Evolutionary conservation across 2,329 filamentous ascomycete genomes (phyloP), one percentile per base, ranked within the genome.

Genomic region (Cytospora paraplurivora): DNA sequence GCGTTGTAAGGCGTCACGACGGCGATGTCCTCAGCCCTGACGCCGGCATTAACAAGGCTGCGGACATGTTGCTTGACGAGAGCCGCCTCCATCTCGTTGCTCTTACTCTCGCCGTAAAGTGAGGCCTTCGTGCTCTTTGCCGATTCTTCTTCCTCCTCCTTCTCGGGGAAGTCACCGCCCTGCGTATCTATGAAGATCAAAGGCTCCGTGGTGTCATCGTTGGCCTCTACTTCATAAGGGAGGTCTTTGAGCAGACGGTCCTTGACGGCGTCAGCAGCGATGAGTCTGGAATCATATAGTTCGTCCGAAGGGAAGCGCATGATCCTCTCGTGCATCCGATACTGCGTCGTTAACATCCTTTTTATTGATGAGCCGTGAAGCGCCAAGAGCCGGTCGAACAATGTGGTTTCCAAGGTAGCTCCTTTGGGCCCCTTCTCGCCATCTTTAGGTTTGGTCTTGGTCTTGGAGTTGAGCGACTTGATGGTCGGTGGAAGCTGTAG

Each of bases 1-100:
- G 92, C 95, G 77, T 97, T 98, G 78, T 99, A 99, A 47, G 95
- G 95, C 55, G 95, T 97, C 59, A 99, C 88, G 13, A 98, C 88
- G 1, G 94, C 95, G 70, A 99, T 93, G 72, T 97, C 92, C 70
- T 91, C 88, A 4, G 92, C 80, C 69, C 82, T 87, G 35, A 99
- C 85, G 0, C 95, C 95, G 0, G 92, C 89, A 32, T 85, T 81
- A n/a, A 96, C 84, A 49, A 99, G 79, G 67, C 84, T 85, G 62
- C 81, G 78, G 49, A 97, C 91, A 73, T 99, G 94, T 71, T 86
- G 81, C 66, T 83, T 86, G 7, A 96, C 93, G 59, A 98, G 80
- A 49, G 86, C 82, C 0, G 92, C 94, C 76, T 99, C 94, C 83
- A 92, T 90, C 71, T 93, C 90, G 72, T 98, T 98, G 78, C 90